These are phyloP conservation scores for Candida golubevii DNA, from an alignment of 805 yeast species.

Conservation along the genomic window DNA sequence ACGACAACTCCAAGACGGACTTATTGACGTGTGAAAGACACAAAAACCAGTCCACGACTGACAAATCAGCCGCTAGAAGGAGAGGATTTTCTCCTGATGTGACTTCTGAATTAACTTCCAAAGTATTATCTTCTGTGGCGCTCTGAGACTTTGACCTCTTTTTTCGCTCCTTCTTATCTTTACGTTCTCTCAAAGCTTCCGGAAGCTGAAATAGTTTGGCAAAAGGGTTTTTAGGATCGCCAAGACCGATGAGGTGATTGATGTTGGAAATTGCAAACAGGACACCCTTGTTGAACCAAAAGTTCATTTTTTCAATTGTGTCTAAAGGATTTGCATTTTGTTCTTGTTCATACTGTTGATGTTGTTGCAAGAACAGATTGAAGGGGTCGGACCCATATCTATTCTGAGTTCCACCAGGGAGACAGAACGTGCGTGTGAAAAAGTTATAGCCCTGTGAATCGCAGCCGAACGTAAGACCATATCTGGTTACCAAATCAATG, in stretches of 20 bases:
- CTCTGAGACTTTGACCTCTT: constrained; percentile 34
- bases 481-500: constrained; percentile 58
- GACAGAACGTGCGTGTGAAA: constrained; percentile 44
- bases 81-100: constrained; percentile 30
- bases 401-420: constrained; percentile 27
- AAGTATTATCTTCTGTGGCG: constrained; percentile 18
- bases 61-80: constrained; percentile 31
- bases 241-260: constrained; percentile 72
- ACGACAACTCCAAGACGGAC: constrained; percentile 64
- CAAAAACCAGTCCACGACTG: constrained; percentile 50
- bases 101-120: constrained; percentile 1
- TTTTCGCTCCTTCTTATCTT: constrained; percentile 66
- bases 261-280: constrained; percentile 74
- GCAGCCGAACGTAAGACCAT: constrained; percentile 63
- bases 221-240: constrained; percentile 70
- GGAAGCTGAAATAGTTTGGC: constrained; percentile 70
- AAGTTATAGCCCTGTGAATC: constrained; percentile 62
- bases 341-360: constrained; percentile 23
- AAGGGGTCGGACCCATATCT: constrained; percentile 24
- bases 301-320: constrained; percentile 47
- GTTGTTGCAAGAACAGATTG: constrained; percentile 24
- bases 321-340: constrained; percentile 26
- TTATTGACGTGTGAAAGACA: constrained; percentile 53
- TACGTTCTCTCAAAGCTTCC: constrained; percentile 65
- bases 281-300: constrained; percentile 75